Conservation (phyloP, 495 filamentous ascomycete species). For the Cenococcum geophilum region DNA sequence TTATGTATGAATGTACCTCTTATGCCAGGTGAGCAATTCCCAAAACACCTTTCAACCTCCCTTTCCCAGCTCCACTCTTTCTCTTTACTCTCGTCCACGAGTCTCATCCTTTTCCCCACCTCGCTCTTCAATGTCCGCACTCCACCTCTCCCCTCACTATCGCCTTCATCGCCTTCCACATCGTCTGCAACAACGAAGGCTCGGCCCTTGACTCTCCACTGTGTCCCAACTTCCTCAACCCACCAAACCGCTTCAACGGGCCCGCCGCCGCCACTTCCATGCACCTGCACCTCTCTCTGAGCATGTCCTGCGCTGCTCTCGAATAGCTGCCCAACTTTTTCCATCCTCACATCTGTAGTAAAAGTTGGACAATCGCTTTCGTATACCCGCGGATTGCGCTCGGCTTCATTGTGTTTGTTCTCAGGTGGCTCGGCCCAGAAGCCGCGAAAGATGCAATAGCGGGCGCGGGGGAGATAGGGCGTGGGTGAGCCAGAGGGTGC, state of each 20-base stretch:
- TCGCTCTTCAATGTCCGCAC: constrained; percentile 46
- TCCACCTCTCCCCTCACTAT: constrained; percentile 41
- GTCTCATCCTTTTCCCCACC: constrained; percentile 42
- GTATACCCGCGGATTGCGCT: constrained; percentile 60
- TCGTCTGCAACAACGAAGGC: constrained; percentile 55
- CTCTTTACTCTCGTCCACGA: constrained; percentile 33
- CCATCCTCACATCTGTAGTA: constrained; percentile 83
- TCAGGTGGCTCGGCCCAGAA: constrained; percentile 66
- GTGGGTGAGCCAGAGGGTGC: constrained; percentile 30
- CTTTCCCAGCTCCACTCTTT: constrained; percentile 42
- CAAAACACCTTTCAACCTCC: constrained; percentile 81
- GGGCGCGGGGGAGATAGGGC: constrained; percentile 51
- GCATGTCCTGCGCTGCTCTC: constrained; percentile 38
- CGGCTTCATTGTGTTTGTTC: constrained; percentile 60
- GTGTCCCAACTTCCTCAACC: constrained; percentile 59
- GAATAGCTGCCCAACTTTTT: constrained; percentile 67
- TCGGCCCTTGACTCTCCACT: constrained; percentile 77
- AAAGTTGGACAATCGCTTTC: constrained; percentile 72
- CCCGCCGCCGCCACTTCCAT: constrained; percentile 57
- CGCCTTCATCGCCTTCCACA: constrained; percentile 41
- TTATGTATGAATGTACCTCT: constrained; percentile 32
- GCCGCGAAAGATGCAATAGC: constrained; percentile 72
- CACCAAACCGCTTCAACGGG: constrained; percentile 80
- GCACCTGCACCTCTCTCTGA: constrained; percentile 33
- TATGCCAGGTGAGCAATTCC: constrained; percentile 66